Percentiles rank a stretch among this genome's conserved stretches.
phyloP scores from a whole-genome alignment of 2,329 filamentous ascomycete species.

The Arthrobotrys conoides region DNA sequence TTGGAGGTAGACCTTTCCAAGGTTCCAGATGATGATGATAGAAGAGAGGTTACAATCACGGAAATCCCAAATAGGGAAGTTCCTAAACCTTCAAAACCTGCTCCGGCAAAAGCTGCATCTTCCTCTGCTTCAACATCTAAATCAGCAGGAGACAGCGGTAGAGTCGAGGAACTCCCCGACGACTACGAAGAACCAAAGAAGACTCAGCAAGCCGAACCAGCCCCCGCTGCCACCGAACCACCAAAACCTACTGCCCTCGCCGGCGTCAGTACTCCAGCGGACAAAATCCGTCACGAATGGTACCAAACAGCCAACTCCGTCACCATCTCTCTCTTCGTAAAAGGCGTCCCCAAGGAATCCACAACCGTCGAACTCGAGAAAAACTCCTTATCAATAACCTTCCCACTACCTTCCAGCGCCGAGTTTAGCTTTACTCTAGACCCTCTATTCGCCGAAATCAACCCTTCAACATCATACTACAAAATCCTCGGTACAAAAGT shows the following conservation, averaged over 20 bases:
- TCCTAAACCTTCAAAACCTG: conserved; percentile 66
- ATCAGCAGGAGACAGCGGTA: conserved; percentile 54
- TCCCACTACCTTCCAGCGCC: conserved; percentile 73
- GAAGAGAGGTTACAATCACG: conserved; percentile 62
- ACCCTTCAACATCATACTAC: conserved; percentile 74
- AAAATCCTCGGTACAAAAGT: conserved; percentile 83
- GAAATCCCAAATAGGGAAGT: conserved; percentile 65
- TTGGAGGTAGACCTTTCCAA: conserved; percentile 62
- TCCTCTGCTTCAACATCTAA: conserved; percentile 6
- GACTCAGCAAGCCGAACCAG: conserved; percentile 27
- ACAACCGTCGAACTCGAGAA: conserved; percentile 69
- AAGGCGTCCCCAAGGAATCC: conserved; percentile 74
- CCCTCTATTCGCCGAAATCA: conserved; percentile 77
- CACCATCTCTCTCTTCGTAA: conserved; percentile 75
- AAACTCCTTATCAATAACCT: conserved; percentile 66
- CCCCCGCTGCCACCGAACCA: conserved; percentile 61
- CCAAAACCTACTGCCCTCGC: conserved; percentile 14
- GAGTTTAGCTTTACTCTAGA: conserved; percentile 74
- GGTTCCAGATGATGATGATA: conserved; percentile 62
- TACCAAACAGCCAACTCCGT: conserved; percentile 75
- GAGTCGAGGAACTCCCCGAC: conserved; percentile 46
- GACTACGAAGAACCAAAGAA: conserved; percentile 56
- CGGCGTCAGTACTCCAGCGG: conserved; percentile 68
- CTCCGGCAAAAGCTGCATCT: conserved; percentile 62
- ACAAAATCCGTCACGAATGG: conserved; percentile 78